Base-by-base conservation (phyloP, 768 basidiomycete species). In the Rhodotorula graminis region DNA sequence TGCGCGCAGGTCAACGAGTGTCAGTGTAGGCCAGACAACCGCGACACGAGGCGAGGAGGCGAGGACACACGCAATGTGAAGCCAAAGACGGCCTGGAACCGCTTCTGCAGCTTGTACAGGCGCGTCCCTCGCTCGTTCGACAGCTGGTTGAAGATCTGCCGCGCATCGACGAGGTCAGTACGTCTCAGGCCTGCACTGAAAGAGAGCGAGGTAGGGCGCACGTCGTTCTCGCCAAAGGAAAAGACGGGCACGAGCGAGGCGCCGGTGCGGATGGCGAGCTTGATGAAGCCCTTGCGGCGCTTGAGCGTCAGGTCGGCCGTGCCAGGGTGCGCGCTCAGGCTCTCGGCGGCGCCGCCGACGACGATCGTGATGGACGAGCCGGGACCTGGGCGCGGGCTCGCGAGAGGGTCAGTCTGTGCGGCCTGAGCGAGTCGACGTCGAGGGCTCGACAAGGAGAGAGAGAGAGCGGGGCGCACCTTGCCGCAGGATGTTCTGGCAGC, bases 181-280 rank as follows among this genome's bases (percentile, higher is more conserved):
- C 31, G 9, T 29, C 49, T 27, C 23, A 16, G 29, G n/a, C 14
- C 15, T 18, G 21, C 21, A 31, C 65, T 0, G 16, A 18, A 29
- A 55, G 47, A 49, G 19, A 23, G 42, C 23, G 15, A 33, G 29
- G 9, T n/a, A 6, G 10, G 16, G 84, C 87, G 79, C 72, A 94
- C 94, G 81, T 98, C 96, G 80, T 98, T 98, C 84, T 99, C 96
- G 21, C 96, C 96, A 77, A 99, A 99, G 11, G 92, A 94, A 79
- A 99, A 98, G 7, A 97, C 94, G 0, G 96, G 96, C 0, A 99
- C 96, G 19, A 99, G 84, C 78, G 94, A 92, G 52, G 96, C 96
- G 65, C 93, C 92, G 79, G 93, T 87, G 70, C 90, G 90, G 65
- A 95, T 92, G 2, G 92, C 92, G 56, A 94, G 76, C 80, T 98